Conservation (phyloP, 148 eudicot species). For the Silene latifolia region DNA sequence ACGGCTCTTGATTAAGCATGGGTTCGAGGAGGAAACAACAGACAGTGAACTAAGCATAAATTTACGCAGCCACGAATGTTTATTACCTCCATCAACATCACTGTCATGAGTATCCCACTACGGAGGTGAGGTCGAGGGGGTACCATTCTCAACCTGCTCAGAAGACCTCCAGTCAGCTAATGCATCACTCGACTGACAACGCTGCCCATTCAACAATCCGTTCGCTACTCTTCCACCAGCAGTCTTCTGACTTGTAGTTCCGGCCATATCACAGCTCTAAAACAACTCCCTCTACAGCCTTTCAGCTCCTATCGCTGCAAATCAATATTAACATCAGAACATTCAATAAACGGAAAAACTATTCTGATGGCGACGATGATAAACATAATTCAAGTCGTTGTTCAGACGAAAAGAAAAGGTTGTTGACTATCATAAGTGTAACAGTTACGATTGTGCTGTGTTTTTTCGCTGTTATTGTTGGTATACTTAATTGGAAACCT, state of each 20-base stretch:
- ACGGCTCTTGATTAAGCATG: no score
- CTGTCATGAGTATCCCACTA: no score
- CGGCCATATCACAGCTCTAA: conserved; percentile 59
- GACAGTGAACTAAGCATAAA: no score
- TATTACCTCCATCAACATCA: no score
- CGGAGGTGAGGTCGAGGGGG: no score
- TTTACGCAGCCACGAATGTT: no score
- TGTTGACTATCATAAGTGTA: no score
- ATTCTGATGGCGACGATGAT: conserved; percentile 13
- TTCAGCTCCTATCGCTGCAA: conserved; percentile 40
- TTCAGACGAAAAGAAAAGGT: conserved; percentile 7
- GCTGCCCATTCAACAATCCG: conserved; percentile 52
- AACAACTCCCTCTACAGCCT: conserved; percentile 30
- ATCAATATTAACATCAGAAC: neutral
- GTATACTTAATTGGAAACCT: neutral
- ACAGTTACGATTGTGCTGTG: conserved; percentile 16
- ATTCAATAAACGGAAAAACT: neutral
- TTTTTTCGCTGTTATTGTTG: conserved; percentile 14
- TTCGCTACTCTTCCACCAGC: conserved; percentile 54
- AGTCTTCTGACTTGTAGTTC: conserved; percentile 51
- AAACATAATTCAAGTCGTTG: neutral
- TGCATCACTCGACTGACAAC: conserved; percentile 61
- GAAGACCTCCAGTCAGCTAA: conserved; percentile 69
- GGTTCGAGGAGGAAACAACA: no score
- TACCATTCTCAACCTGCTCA: no score